Evolutionary conservation across 129 eudicot genomes (phyloP), one percentile per base, ranked within the genome.

Genomic region (Flaveria robusta): DNA sequence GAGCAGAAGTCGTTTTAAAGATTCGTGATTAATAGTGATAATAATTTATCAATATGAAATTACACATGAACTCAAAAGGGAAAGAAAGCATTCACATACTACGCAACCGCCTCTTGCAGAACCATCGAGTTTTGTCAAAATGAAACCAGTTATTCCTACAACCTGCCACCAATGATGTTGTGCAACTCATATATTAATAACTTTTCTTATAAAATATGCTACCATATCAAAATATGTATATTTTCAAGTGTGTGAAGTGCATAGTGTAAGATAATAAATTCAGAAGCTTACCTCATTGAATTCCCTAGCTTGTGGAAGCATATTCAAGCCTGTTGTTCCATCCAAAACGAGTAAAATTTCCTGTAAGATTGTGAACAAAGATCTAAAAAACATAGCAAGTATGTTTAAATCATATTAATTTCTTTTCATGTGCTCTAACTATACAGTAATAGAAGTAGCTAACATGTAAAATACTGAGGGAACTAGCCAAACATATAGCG

Each of bases 231-330:
- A 45, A 74, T 39, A 58, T 45, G 68, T 13, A 4, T 15, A 22
- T 74, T 62, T 23, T 11, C 20, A 24, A 16, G 45, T 27, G 27
- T 49, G 65, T 71, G 37, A 23, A 16, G n/a, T 23, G 29, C 56
- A 26, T n/a, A 5, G 46, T 29, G 46, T 24, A 51, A 73, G 26
- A 43, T 47, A 42, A 49, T 54, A 22, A 65, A 70, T 42, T 46
- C 10, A 34, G 69, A 49, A 52, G 59, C 60, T 50, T 80, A 93
- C 98, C 74, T 91, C 98, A 42, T 94, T 94, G 81, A 94, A 94
- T 81, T 94, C 98, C 80, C 97, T 81, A 7, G 98, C 98, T 80
- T 94, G 97, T 54, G 98, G 98, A 79, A 94, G 98, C 98, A 94
- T 94, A 88, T 94, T 94, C 81, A 94, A 86, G 13, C 98, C 98